Conservation (phyloP, 169 alveolate species). For the Cryptosporidium viatorum region DNA sequence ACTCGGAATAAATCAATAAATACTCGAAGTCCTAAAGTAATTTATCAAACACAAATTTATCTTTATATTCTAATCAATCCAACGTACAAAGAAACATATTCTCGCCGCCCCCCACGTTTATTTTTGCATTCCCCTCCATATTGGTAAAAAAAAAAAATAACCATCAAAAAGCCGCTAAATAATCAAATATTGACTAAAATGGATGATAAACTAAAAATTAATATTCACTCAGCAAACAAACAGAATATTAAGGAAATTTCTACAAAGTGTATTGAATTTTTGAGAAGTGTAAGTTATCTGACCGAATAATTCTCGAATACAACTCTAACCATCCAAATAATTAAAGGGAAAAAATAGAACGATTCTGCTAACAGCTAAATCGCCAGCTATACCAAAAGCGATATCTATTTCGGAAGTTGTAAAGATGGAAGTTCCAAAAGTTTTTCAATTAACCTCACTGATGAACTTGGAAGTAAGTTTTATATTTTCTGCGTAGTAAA, state of each 20-base stretch:
- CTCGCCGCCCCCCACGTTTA: slow-evolving; percentile 27
- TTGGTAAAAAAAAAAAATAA: not conserved
- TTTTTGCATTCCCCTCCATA: slow-evolving; percentile 9
- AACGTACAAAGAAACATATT: not conserved
- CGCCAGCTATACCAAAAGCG: slow-evolving; percentile 32
- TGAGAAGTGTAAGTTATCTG: slow-evolving; percentile 14
- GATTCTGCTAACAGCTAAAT: slow-evolving; percentile 26
- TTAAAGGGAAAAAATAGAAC: slow-evolving; percentile 10
- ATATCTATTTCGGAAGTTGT: slow-evolving; percentile 48
- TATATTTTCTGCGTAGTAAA: not conserved
- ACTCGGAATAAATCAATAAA: not conserved
- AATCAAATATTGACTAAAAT: slow-evolving; percentile 40
- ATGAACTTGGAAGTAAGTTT: slow-evolving; percentile 47
- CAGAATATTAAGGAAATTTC: slow-evolving; percentile 17
- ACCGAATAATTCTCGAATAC: not conserved
- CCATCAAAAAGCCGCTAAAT: not conserved
- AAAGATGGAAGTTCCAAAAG: slow-evolving; percentile 16
- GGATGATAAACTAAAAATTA: slow-evolving; percentile 25
- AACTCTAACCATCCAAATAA: not conserved
- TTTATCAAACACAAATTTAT: not conserved
- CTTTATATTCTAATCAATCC: not conserved
- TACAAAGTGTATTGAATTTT: slow-evolving; percentile 15
- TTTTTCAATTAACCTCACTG: not conserved
- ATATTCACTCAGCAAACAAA: slow-evolving; percentile 43
- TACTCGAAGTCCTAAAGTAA: not conserved